phyloP scores from a whole-genome alignment of 2,329 filamentous ascomycete genomes.

The Leptographium flavum region DNA sequence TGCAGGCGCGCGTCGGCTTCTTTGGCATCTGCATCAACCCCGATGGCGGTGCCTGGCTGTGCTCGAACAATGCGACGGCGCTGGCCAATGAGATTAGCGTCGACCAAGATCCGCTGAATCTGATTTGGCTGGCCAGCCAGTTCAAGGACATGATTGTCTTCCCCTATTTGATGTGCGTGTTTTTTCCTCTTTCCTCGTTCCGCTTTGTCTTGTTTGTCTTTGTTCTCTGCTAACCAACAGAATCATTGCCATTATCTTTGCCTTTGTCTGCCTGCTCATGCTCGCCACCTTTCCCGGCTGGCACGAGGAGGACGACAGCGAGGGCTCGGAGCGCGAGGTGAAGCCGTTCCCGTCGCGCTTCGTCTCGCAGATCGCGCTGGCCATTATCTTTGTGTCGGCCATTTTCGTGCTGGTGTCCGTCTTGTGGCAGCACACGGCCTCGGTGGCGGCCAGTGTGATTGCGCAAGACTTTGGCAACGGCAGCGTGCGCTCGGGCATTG shows the following conservation, averaged over 20 bases:
- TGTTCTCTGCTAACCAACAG: constrained; percentile 25
- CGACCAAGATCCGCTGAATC: constrained; percentile 88
- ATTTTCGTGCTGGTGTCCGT: constrained; percentile 63
- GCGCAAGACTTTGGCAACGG: constrained; percentile 88
- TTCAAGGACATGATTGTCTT: constrained; percentile 99
- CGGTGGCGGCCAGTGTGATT: constrained; percentile 85
- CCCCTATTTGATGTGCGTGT: constrained; percentile 76
- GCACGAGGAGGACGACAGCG: constrained; percentile 77
- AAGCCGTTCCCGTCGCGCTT: constrained; percentile 87
- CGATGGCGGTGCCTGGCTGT: constrained; percentile 81
- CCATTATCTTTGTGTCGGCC: constrained; percentile 71
- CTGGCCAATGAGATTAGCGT: constrained; percentile 78
- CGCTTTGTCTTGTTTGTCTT: not conserved
- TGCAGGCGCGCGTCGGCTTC: constrained; percentile 90
- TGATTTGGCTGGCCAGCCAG: constrained; percentile 92
- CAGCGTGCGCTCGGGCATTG: constrained; percentile 72
- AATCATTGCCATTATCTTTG: constrained; percentile 95
- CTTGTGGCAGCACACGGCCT: constrained; percentile 88
- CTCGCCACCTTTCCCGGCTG: constrained; percentile 95
- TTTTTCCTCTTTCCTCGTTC: not conserved
- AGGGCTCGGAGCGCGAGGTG: constrained; percentile 75
- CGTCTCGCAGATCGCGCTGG: constrained; percentile 83
- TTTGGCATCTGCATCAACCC: constrained; percentile 95
- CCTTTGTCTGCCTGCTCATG: constrained; percentile 88
- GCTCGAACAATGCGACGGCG: constrained; percentile 92